Base-by-base conservation (phyloP, 176 grass and related monocot species). In the Puccinellia tenuiflora region DNA sequence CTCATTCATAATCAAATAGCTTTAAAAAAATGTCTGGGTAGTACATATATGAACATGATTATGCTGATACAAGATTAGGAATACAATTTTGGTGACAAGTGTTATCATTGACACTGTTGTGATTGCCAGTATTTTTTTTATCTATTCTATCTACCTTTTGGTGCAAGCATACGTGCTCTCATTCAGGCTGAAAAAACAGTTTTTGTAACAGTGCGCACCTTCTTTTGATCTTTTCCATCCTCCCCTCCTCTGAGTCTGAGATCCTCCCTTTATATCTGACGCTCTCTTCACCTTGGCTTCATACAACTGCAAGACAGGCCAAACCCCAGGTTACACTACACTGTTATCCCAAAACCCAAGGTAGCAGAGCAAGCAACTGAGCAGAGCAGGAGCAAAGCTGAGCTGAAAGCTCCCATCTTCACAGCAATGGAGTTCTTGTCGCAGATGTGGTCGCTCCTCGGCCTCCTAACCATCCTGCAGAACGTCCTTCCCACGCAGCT, bases 361-460 rank as follows among this genome's bases (percentile, higher is more conserved):
- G 40, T 28, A 29, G 40, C 40, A 29, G 7, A 29, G 7, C 38
- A 45, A 71, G 21, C n/a, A 42, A 9, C 21, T 48, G 78, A 80
- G 63, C 57, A 50, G 46, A 37, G 68, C 40, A 72, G 22, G 25
- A 31, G 45, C 26, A 80, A 80, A 73, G 73, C 73, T 72, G 5
- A 43, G 88, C 20, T 80, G 50, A 9, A 6, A 69, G 86, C 22
- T 68, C 35, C 48, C 70, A 43, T 10, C 3, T 2, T 10, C 39
- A 14, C 46, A 28, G 17, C 37, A 83, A 99, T 99, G 96, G 85
- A 99, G 87, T 93, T 96, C 48, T 69, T 99, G 63, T 95, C 96
- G 20, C 89, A 93, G 82, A 96, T 99, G 96, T 96, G 96, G 96
- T 99, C 96, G 29, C 88, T 99, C 1, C 64, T 99, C n/a, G 96